A percentile compares a stretch with the other conserved stretches of the same genome.
These are phyloP conservation scores for Globisporangium echinulatum DNA, from an alignment of 352 stramenopile genomes.

Conservation along the genomic window DNA sequence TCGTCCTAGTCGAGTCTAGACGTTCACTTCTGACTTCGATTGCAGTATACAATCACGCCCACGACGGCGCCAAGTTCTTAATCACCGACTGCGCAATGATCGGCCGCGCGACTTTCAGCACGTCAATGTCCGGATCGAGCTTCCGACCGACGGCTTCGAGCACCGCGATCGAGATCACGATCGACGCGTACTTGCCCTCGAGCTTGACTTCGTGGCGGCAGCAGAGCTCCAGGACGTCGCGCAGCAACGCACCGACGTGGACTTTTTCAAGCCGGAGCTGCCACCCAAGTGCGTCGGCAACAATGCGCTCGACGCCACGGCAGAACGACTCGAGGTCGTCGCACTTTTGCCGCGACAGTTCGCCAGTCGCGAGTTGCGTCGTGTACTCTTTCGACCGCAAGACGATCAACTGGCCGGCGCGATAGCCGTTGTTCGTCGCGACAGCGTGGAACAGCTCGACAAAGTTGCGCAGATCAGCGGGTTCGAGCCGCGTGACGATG, in stretches of 20 bases:
- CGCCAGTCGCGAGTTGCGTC: conserved; percentile 19
- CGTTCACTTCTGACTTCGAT: conserved; percentile 66
- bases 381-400: conserved; percentile 41
- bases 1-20: conserved; percentile 53
- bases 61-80: conserved; percentile 51
- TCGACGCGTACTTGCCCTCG: conserved; percentile 92
- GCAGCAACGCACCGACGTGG: conserved; percentile 62
- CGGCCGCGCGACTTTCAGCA: conserved; percentile 84
- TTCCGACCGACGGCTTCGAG: conserved; percentile 89
- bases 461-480: conserved; percentile 75
- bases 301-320: conserved; percentile 62
- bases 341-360: conserved; percentile 41
- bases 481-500: conserved; percentile 78
- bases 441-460: conserved; percentile 84
- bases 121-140: conserved; percentile 88
- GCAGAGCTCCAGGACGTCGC: conserved; percentile 86
- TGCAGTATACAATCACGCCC: conserved; percentile 59
- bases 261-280: conserved; percentile 67
- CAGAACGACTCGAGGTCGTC: conserved; percentile 72
- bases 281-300: conserved; percentile 54
- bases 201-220: conserved; percentile 91
- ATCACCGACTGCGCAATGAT: conserved; percentile 91
- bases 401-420: conserved; percentile 72
- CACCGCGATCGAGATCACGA: conserved; percentile 92
- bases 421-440: conserved; percentile 72